Evolutionary conservation across 768 basidiomycete species (phyloP), one percentile per base, ranked within the genome.

Genomic region (Artomyces pyxidatus): DNA sequence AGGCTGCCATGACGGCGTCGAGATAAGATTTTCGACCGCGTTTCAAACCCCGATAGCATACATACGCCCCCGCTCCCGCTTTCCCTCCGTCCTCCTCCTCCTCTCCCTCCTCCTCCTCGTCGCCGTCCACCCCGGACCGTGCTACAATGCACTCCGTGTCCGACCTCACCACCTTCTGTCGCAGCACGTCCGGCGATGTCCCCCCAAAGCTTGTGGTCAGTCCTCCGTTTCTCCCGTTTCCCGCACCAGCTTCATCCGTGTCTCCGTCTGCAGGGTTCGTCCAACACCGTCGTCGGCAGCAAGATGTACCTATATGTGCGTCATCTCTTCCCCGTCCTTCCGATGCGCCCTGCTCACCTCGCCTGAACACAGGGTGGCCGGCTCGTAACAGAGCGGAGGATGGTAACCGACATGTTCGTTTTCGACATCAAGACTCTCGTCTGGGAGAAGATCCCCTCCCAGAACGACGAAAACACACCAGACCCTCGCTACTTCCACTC

Each of bases 401-500:
- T 97, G 83, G 85, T 91, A 42, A 78, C 85, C 30, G 90, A 94
- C 68, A 77, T 99, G 58, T 97, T 92, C 68, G 72, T 81, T 32
- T 91, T 98, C 63, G 86, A 97, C 69, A 71, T 97, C 55, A 72
- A 81, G 47, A 81, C 83, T 2, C 84, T 87, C 60, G 67, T 71
- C 10, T 99, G 96, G 96, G 77, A 84, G 58, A 81, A 73, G 61
- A 61, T 93, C 8, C 65, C 68, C 1, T 71, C 78, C 16, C 71
- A 70, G 46, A 69, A 74, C 1, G 85, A 83, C 48, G 85, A 88
- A 57, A 75, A 82, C 42, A 69, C 83, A 9, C 93, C 95, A 0
- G 74, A 78, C 41, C 78, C 92, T 22, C 81, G 96, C 37, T 99
- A 99, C 64, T 99, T 99, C 62, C 96, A 99, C 67, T 90, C 86